Evolutionary conservation across 2,329 filamentous ascomycete genomes (phyloP), one percentile per base, ranked within the genome.

Genomic region (Epichloe uncinata): DNA sequence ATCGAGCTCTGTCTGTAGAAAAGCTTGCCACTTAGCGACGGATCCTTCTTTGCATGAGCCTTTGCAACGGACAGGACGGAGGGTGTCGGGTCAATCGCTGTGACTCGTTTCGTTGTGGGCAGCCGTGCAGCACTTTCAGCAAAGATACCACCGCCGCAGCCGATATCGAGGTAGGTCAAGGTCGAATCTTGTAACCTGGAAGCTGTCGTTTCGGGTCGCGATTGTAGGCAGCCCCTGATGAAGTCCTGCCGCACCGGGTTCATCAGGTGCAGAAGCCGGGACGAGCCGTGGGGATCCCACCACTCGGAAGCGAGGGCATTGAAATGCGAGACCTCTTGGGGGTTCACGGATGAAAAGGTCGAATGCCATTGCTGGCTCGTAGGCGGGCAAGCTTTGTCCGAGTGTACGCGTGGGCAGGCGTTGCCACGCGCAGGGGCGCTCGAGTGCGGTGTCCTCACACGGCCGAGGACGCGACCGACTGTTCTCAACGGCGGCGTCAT

Each of bases 271-370:
- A 98, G 81, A 52, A 96, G 81, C 38, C 91, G 82, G 4, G 89
- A 96, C 6, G 91, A 84, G 47, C 93, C 93, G 63, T 95, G 82
- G 1, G 91, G 87, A 68, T 97, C 90, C 93, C 93, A 98, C 93
- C 93, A 98, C 60, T 84, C 84, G 56, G 86, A 87, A 56, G 93
- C 93, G 61, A 98, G 87, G 55, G 82, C 81, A 62, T 89, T 89
- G 78, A 98, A 98, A 73, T 98, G 93, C 16, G 85, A 86, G 56
- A 98, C 81, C 72, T 98, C 91, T 57, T 84, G 79, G 48, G 78
- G 78, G 60, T 94, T 94, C 68, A 98, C 87, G 50, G 87, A 89
- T 45, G 84, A 81, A 59, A 70, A 74, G 50, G 65, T 56, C 45
- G 62, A 54, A 38, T 58, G 58, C 48, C 47, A 52, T 50, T 53